Evolutionary conservation across 345 rosid species (phyloP), one percentile per base, ranked within the genome.

Genomic region (Firmiana major): DNA sequence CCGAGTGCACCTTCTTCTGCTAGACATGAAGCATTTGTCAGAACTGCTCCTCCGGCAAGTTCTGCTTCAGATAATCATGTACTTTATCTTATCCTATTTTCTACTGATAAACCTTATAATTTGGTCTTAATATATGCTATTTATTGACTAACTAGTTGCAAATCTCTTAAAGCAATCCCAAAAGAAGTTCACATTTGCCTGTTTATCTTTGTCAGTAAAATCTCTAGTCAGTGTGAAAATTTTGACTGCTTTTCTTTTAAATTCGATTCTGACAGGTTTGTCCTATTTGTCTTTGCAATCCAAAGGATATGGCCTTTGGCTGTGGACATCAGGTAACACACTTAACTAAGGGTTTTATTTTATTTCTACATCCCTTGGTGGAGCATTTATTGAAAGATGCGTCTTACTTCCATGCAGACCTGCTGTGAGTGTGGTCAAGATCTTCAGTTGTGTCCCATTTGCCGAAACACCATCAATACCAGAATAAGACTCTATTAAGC

Each of bases 401-500:
- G 6, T 68, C 68, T 71, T 28, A 26, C 40, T 81, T 7, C 65
- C 72, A 68, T 80, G 84, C 84, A 94, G 95, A 94, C 98, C 6
- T 94, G 98, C 81, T 93, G 93, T 15, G 94, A 87, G 28, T 94
- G 98, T 63, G 98, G 95, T 65, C 87, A 89, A 85, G 93, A 80
- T 80, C 97, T 93, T 49, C 83, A 85, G 26, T 62, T 77, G 19
- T 94, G 98, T 86, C 98, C 98, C 13, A 94, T 94, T 48, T 94
- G 98, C 83, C 91, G 94, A 74, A 72, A 87, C 73, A 75, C 84
- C 21, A 91, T 93, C 77, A 55, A 88, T 70, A 88, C 93, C 13
- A 88, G 95, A 88, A 94, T 94, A 83, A 94, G 84, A 89, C 98
- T 94, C 73, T 94, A 93, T 75, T 93, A 83, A 83, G 58, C 26